These are phyloP conservation scores for Phoenix roebelenii DNA, from an alignment of 176 grass and related monocot genomes.

Conservation along the genomic window DNA sequence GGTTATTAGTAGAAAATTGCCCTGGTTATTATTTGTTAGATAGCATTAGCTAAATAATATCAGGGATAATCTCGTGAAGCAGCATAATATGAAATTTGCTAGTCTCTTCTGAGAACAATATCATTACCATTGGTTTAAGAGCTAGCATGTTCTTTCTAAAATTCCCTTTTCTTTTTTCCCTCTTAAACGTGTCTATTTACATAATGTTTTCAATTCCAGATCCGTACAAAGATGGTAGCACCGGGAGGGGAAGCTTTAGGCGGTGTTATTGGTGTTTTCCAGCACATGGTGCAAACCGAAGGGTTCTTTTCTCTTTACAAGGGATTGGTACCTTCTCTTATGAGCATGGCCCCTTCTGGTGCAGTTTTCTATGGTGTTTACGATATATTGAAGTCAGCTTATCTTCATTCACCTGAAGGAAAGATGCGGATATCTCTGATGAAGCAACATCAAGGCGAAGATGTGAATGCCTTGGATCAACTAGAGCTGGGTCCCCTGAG, in stretches of 20 bases:
- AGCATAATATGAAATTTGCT: no score
- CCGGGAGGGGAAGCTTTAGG: constrained; percentile 91
- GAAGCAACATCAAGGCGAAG: constrained; percentile 52
- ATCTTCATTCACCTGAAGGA: constrained; percentile 71
- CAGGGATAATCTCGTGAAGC: no score
- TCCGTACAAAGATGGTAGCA: constrained; percentile 92
- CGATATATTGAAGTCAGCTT: constrained; percentile 87
- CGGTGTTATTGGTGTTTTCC: constrained; percentile 77
- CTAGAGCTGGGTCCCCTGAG: constrained; percentile 71
- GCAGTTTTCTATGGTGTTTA: constrained; percentile 98
- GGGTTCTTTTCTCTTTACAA: constrained; percentile 94
- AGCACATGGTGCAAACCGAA: constrained; percentile 83
- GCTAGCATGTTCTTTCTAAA: no score
- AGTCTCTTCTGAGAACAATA: no score
- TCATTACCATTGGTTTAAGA: no score
- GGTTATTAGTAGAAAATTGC: no score
- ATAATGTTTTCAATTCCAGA: constrained; percentile 45
- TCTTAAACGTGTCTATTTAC: not conserved
- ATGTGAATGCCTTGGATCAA: constrained; percentile 75
- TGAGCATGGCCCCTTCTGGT: constrained; percentile 98
- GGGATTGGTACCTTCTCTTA: constrained; percentile 81
- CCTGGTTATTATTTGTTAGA: no score
- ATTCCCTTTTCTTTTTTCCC: not conserved
- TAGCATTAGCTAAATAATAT: no score
- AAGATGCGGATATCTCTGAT: constrained; percentile 42